Conservation (phyloP, 2,329 filamentous ascomycete species). For the Chaetomium olivaceum region DNA sequence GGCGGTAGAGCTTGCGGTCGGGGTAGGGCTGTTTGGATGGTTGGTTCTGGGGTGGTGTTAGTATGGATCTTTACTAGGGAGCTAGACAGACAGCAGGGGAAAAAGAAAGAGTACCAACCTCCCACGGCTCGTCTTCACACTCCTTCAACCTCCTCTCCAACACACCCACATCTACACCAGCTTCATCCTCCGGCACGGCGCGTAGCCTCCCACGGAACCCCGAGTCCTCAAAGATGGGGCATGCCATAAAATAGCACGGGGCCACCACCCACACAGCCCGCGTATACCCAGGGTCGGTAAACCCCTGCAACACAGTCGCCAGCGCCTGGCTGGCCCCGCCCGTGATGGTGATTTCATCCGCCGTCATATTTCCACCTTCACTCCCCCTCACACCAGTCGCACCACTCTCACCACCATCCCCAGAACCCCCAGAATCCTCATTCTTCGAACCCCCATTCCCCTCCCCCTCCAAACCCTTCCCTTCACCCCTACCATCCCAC, state of each 20-base stretch:
- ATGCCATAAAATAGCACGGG: slow-evolving; percentile 82
- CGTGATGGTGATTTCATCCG: slow-evolving; percentile 72
- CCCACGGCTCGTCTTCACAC: slow-evolving; percentile 13
- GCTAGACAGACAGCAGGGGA: background rate
- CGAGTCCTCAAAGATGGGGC: slow-evolving; percentile 80
- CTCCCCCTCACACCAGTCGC: background rate
- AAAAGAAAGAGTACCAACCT: slow-evolving; percentile 8
- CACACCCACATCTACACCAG: slow-evolving; percentile 70
- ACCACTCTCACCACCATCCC: too few relatives aligned
- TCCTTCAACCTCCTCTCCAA: slow-evolving; percentile 53
- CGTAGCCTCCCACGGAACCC: slow-evolving; percentile 68
- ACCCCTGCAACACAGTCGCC: slow-evolving; percentile 74
- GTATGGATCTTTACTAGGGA: background rate
- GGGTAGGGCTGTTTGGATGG: slow-evolving; percentile 57
- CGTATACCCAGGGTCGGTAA: slow-evolving; percentile 76
- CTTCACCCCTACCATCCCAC: background rate
- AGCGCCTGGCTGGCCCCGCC: slow-evolving; percentile 85
- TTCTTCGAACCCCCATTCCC: background rate
- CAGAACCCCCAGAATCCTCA: background rate
- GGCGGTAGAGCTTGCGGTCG: slow-evolving; percentile 76
- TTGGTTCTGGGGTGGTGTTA: slow-evolving; percentile 31
- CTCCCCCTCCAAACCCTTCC: background rate
- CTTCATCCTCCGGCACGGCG: slow-evolving; percentile 73
- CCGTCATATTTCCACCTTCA: slow-evolving; percentile 19
- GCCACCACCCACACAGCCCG: slow-evolving; percentile 76